A percentile compares a stretch with the other conserved stretches of the same genome.
Evolutionary conservation across 2,329 filamentous ascomycete genomes (phyloP).

Genomic region (Juglanconis juglandina): DNA sequence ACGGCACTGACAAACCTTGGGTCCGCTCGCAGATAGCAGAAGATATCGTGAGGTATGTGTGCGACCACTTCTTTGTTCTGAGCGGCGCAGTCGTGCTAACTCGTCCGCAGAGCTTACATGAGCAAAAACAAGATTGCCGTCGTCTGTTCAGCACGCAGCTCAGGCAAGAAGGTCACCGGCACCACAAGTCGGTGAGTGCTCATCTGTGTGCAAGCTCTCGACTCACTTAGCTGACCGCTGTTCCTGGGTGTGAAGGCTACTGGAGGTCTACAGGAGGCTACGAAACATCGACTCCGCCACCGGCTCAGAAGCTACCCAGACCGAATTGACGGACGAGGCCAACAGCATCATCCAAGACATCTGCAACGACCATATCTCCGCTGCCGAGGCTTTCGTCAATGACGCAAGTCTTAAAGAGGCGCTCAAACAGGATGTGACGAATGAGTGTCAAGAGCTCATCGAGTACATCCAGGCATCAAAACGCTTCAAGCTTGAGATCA

Average conservation of each 20-base stretch:
- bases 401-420: constrained; percentile 53
- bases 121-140: constrained; percentile 75
- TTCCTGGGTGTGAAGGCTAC: constrained; percentile 38
- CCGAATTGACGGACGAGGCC: constrained; percentile 60
- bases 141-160: constrained; percentile 93
- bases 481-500: constrained; percentile 70
- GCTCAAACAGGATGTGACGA: constrained; percentile 65
- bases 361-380: constrained; percentile 73
- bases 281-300: constrained; percentile 50
- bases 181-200: constrained; percentile 87
- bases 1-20: constrained; percentile 14
- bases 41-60: constrained; percentile 62
- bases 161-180: constrained; percentile 88
- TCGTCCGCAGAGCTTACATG: constrained; percentile 52
- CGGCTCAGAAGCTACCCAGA: constrained; percentile 50
- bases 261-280: constrained; percentile 59
- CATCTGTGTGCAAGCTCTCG: not conserved
- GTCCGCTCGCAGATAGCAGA: constrained; percentile 50
- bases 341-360: constrained; percentile 76
- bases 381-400: constrained; percentile 61
- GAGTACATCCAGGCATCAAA: constrained; percentile 67
- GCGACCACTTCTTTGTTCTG: constrained; percentile 5
- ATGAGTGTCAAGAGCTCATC: constrained; percentile 75
- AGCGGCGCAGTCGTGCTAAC: constrained; percentile 3
- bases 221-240: not conserved